Percentiles rank a stretch among this genome's conserved stretches.
phyloP scores from a whole-genome alignment of 2,329 filamentous ascomycete genomes.

The Exophiala spinifera region DNA sequence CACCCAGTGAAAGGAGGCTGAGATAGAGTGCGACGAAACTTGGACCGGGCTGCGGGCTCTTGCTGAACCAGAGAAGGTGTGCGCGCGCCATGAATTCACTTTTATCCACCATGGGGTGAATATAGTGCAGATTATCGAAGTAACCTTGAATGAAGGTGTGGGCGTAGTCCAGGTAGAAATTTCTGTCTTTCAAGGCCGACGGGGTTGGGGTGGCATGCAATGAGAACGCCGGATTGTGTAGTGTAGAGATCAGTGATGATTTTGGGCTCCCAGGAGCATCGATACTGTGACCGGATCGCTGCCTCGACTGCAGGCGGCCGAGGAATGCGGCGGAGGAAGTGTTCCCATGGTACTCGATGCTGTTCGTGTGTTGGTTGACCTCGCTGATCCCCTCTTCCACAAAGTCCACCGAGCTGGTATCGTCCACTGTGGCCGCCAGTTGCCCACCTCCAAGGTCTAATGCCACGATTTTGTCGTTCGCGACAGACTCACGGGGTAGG shows the following conservation, averaged over 20 bases:
- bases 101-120: constrained; percentile 49
- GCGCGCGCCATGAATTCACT: constrained; percentile 42
- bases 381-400: constrained; percentile 46
- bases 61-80: constrained; percentile 44
- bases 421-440: no score
- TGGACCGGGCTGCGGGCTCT: constrained; percentile 30
- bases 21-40: constrained; percentile 50
- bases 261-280: no score
- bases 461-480: no score
- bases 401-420: no score
- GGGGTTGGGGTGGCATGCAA: constrained; percentile 25
- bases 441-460: no score
- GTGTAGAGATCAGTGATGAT: constrained; percentile 45
- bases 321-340: constrained; percentile 47
- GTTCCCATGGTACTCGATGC: constrained; percentile 49
- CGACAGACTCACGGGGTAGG: no score
- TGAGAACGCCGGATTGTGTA: constrained; percentile 49
- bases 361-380: constrained; percentile 46
- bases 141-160: constrained; percentile 47
- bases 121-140: constrained; percentile 49
- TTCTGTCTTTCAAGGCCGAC: constrained; percentile 31
- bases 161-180: constrained; percentile 44
- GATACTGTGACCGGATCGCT: no score
- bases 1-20: constrained; percentile 47
- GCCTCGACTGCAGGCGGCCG: no score